Conservation (phyloP, 495 filamentous ascomycete species). For the Annulohypoxylon maeteangense region DNA sequence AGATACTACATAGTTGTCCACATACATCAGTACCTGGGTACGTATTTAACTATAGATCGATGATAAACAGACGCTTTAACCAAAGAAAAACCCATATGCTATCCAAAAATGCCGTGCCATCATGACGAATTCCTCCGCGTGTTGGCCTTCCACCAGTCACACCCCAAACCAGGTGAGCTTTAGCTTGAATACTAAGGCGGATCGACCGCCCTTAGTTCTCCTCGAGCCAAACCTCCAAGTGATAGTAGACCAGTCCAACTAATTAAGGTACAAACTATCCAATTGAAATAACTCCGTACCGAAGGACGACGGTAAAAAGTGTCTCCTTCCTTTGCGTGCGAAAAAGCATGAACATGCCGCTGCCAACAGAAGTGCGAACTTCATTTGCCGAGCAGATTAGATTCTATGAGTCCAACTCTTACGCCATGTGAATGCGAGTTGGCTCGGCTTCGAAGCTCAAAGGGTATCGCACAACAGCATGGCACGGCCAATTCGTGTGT, state of each 20-base stretch:
- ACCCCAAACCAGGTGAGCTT: conserved; percentile 24
- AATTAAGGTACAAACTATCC: conserved; percentile 31
- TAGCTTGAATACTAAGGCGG: conserved; percentile 26
- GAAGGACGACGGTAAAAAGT: conserved; percentile 16
- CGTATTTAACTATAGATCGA: conserved; percentile 33
- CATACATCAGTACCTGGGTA: conserved; percentile 6
- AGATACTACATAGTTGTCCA: conserved; percentile 13
- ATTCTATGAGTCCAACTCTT: conserved; percentile 49
- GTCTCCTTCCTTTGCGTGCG: conserved; percentile 13
- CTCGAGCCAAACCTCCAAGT: conserved; percentile 18
- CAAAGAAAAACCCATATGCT: conserved; percentile 16
- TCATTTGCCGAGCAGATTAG: conserved; percentile 51
- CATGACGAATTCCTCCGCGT: conserved; percentile 40
- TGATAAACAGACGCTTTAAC: conserved; percentile 20
- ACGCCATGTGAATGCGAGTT: conserved; percentile 47
- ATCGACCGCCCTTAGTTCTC: conserved; percentile 38
- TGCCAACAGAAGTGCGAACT: conserved; percentile 53
- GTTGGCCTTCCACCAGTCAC: conserved; percentile 36
- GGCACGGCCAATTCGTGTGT: conserved; percentile 47
- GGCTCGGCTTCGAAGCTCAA: conserved; percentile 47
- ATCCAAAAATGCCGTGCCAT: conserved; percentile 23
- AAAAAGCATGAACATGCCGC: conserved; percentile 39
- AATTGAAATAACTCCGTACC: conserved; percentile 41
- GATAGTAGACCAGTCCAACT: conserved; percentile 11
- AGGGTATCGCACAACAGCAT: conserved; percentile 50